A percentile compares a stretch with the other conserved stretches of the same genome.
Conservation (phyloP, 1,139 yeast species). For the Pichia sp. region DNA sequence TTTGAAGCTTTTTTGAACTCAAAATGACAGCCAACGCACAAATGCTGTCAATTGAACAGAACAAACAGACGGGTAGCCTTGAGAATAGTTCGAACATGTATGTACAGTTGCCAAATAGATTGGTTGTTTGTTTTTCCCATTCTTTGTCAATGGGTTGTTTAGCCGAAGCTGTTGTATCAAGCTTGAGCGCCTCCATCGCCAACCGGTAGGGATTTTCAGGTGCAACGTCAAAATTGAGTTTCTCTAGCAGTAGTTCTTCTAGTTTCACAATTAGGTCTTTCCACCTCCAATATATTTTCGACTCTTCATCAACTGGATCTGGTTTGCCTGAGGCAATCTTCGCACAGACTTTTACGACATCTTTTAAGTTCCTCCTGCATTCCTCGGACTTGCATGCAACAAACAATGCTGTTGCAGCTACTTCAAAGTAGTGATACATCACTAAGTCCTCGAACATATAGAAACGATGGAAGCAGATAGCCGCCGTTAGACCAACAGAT, state of each 20-base stretch:
- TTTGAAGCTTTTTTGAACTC: constrained; percentile 20
- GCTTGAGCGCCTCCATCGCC: constrained; percentile 20
- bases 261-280: constrained; percentile 39
- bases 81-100: constrained; percentile 27
- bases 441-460: constrained; percentile 42
- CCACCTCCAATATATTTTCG: constrained; percentile 50
- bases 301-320: constrained; percentile 41
- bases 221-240: constrained; percentile 47
- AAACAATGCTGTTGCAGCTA: constrained; percentile 47
- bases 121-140: constrained; percentile 21
- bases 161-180: constrained; percentile 10
- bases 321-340: constrained; percentile 40
- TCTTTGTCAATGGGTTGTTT: constrained; percentile 4
- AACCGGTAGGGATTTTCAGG: constrained; percentile 40
- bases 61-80: constrained; percentile 27
- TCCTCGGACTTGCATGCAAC: constrained; percentile 52
- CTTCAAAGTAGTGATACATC: constrained; percentile 39
- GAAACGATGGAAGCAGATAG: constrained; percentile 47
- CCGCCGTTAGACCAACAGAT: constrained; percentile 44
- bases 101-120: constrained; percentile 25
- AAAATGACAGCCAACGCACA: constrained; percentile 26
- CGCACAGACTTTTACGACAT: constrained; percentile 44
- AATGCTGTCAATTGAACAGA: constrained; percentile 22
- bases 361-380: constrained; percentile 42
- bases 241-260: constrained; percentile 45